A percentile compares a stretch with the other conserved stretches of the same genome.
These are phyloP conservation scores for Plasmodium berghei DNA, from an alignment of 169 alveolate genomes.

Conservation along the genomic window DNA sequence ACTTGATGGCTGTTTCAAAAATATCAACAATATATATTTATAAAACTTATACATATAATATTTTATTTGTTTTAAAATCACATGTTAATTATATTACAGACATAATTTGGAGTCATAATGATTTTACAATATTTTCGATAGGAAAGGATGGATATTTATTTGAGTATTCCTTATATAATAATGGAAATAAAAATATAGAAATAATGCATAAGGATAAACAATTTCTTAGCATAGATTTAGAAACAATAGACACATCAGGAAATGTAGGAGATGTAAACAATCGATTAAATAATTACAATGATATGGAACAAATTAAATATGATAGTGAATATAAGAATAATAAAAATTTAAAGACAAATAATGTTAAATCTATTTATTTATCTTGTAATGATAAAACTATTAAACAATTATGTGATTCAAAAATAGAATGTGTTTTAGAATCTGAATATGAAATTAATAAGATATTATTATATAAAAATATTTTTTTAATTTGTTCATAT, in stretches of 20 bases:
- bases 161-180: constrained; percentile 69
- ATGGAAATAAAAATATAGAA: constrained; percentile 72
- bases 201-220: constrained; percentile 70
- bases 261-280: constrained; percentile 1
- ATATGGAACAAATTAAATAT: constrained; percentile 15
- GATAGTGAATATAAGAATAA: constrained; percentile 54
- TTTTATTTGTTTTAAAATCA: constrained; percentile 52
- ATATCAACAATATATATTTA: constrained; percentile 66
- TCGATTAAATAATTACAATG: constrained; percentile 1
- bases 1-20: constrained; percentile 70
- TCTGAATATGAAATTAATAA: constrained; percentile 46
- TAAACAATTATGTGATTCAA: constrained; percentile 59
- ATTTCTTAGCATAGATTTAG: constrained; percentile 66
- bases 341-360: constrained; percentile 20
- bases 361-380: constrained; percentile 45
- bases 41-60: constrained; percentile 60
- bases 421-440: constrained; percentile 56
- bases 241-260: constrained; percentile 17
- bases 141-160: constrained; percentile 72
- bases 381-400: constrained; percentile 75
- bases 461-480: constrained; percentile 65
- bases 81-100: constrained; percentile 72
- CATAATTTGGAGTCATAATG: constrained; percentile 50
- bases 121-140: constrained; percentile 55
- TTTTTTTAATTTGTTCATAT: constrained; percentile 50